Base-by-base conservation (phyloP, 306 rosid genomes). In the Canavalia gladiata region DNA sequence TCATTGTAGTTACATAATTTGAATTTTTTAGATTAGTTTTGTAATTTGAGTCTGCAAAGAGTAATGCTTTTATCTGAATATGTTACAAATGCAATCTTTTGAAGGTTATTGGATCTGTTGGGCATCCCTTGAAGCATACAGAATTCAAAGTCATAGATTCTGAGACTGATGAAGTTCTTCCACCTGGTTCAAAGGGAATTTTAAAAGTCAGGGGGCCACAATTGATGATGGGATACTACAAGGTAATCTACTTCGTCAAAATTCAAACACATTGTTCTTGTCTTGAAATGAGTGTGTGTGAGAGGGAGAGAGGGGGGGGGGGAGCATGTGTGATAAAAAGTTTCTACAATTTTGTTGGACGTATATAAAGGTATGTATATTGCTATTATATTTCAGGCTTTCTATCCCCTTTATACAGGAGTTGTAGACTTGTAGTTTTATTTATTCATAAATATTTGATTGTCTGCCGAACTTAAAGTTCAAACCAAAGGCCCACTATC, bases 71-170 rank as follows among this genome's bases (percentile, higher is more conserved):
- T 67, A 73, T 84, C 82, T 86, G 66, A 90, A 74, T 56, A 78
- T 31, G 75, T 82, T 77, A 78, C 81, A 72, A 72, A 86, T 79
- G 78, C 69, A 54, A 84, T 84, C 29, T 86, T 87, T 85, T 90
- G 84, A 88, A 95, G 99, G 97, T 95, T 84, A 85, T 95, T 84
- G 97, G 99, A 80, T 95, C 99, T 72, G 88, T 86, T 60, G 99
- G 99, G 83, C 92, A 86, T 86, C 99, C 99, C 49, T 84, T 93
- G 54, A 87, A 78, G 82, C 87, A 91, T 82, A 86, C 94, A 41
- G 95, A 95, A 74, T 87, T 95, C 87, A 91, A 89, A 89, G 74
- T 91, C 57, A 86, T 90, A 71, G 95, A 95, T 69, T 64, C 87
- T 69, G 97, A 93, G 88, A 91, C 91, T 50, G 91, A 86, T 74